Base-by-base conservation (phyloP, 1,284 basidiomycete genomes). In the Fistulinella cinereoalba region DNA sequence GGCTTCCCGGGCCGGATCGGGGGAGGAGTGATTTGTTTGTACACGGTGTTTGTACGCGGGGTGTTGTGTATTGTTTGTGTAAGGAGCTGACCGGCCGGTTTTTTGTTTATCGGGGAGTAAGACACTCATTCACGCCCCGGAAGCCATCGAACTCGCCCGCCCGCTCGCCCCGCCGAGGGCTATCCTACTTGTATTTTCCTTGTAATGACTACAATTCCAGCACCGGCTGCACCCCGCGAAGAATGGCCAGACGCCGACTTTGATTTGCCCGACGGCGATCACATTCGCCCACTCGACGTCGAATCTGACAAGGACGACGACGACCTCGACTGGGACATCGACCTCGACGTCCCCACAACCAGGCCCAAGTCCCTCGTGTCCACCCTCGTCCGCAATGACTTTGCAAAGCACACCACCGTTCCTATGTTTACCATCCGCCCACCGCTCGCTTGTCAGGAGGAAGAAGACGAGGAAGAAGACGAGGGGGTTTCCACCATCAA, bases 191-290 rank as follows among this genome's bases (percentile, higher is more conserved):
- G 40, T 50, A 51, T 39, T 44, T 51, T 37, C 46, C 52, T 51
- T 49, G 48, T 55, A 55, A 61, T 63, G 54, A 43, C 58, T 51
- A 71, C 81, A 43, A 72, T 83, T 38, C 80, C 79, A 38, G 79
- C 82, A 15, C 83, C 80, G 21, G 71, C 75, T 41, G 70, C 75
- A 57, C 66, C 75, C 37, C 77, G 77, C 47, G 87, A 90, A 69
- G 86, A 89, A 71, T 88, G 87, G 87, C 75, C 77, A 43, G 87
- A 91, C 65, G 83, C 85, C 50, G 88, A 91, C 68, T 90, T 91
- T 61, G 88, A 89, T 62, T 70, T 91, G 28, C 82, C 83, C 43
- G 87, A 90, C 45, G 87, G 79, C 43, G 77, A 79, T 44, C 72
- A 78, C 41, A 76, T 89, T 43, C 79, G 81, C 55, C 66, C 79